A percentile compares a stretch with the other conserved stretches of the same genome.
Conservation (phyloP, 148 eudicot genomes). For the Amaranthus palmeri region DNA sequence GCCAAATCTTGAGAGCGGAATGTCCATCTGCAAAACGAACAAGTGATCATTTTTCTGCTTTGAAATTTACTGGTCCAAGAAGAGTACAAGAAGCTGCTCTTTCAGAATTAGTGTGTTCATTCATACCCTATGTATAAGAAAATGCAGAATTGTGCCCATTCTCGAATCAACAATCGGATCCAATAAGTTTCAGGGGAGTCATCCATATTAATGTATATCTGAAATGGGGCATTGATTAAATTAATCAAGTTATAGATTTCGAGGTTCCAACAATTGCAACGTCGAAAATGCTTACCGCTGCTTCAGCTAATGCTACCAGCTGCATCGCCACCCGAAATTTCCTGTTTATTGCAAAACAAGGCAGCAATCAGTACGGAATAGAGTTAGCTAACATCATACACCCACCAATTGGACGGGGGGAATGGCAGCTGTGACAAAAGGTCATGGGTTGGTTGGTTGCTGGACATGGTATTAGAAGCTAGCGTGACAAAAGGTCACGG, state of each 20-base stretch:
- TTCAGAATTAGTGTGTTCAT: neutral
- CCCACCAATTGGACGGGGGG: no score
- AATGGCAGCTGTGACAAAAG: no score
- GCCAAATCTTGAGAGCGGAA: constrained; percentile 80
- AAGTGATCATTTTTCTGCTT: neutral
- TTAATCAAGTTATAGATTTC: neutral
- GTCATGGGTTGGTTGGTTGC: no score
- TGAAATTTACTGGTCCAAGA: neutral
- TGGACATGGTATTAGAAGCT: no score
- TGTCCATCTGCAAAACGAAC: constrained; percentile 57
- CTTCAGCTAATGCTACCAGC: constrained; percentile 73
- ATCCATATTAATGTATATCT: constrained; percentile 73
- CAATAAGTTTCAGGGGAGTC: constrained; percentile 66
- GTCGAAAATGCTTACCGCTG: constrained; percentile 39
- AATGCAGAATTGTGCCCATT: constrained; percentile 84
- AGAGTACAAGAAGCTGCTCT: neutral
- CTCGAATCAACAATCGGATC: constrained; percentile 76
- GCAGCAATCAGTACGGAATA: neutral
- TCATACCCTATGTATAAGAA: constrained; percentile 81
- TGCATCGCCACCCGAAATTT: constrained; percentile 86
- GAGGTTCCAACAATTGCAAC: neutral
- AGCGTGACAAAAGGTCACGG: no score
- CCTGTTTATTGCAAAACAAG: constrained; percentile 37
- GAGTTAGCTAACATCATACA: no score
- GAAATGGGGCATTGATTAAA: constrained; percentile 17